Evolutionary conservation across 2,329 filamentous ascomycete genomes (phyloP).

Genomic region (Phoma herbarum): DNA sequence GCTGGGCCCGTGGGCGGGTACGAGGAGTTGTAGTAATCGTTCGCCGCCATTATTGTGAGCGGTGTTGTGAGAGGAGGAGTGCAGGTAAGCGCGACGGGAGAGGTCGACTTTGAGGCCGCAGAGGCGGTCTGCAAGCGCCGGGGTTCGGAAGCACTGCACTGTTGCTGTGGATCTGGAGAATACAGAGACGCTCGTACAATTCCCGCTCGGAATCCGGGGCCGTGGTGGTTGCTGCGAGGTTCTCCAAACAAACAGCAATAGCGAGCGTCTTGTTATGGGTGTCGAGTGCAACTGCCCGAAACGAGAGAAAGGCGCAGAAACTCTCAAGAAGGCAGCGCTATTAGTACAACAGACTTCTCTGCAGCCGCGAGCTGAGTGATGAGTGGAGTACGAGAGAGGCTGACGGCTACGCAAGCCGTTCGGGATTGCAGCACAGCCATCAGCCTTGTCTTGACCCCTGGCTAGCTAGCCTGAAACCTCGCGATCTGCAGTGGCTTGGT

Average conservation of each 20-base stretch:
- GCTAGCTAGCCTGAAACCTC: conserved; percentile 13
- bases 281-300: conserved; percentile 9
- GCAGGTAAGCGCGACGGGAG: not conserved
- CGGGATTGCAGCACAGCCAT: conserved; percentile 16
- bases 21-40: conserved; percentile 68
- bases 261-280: conserved; percentile 7
- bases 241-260: conserved; percentile 9
- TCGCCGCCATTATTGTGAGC: conserved; percentile 57
- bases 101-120: conserved; percentile 10
- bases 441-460: conserved; percentile 19
- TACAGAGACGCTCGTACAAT: conserved; percentile 1
- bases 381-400: conserved; percentile 11
- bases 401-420: conserved; percentile 16
- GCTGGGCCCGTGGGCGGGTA: conserved; percentile 45
- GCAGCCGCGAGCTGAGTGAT: conserved; percentile 1
- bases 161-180: not conserved
- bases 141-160: conserved; percentile 1
- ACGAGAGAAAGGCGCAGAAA: conserved; percentile 16
- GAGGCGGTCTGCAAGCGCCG: conserved; percentile 10
- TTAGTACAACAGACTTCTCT: not conserved
- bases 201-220: conserved; percentile 8
- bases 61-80: conserved; percentile 9
- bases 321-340: not conserved
- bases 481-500: conserved; percentile 20
- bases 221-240: not conserved